phyloP scores from a whole-genome alignment of 768 basidiomycete species.

The Boletus patriciae region DNA sequence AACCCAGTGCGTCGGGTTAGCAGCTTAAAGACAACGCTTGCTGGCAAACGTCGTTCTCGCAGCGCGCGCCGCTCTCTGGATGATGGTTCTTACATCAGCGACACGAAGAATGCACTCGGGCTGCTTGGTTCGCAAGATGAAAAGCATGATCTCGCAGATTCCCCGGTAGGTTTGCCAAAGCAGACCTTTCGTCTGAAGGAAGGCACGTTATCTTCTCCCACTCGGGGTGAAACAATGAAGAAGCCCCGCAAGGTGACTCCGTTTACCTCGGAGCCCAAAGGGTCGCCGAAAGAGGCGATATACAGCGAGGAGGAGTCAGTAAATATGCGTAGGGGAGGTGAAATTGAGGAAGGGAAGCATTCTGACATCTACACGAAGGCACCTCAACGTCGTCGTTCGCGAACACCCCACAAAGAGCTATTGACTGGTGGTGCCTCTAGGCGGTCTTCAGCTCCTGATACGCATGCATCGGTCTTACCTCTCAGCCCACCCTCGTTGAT shows the following conservation, averaged over 20 bases:
- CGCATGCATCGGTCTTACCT: constrained; percentile 46
- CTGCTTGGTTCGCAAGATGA: neutral
- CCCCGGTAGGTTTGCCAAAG: neutral
- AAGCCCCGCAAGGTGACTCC: constrained; percentile 11
- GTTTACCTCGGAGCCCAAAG: constrained; percentile 1
- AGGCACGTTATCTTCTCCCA: neutral
- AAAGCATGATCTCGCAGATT: neutral
- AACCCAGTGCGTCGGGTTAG: neutral
- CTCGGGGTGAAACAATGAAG: neutral
- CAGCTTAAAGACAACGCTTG: neutral
- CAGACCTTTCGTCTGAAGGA: neutral
- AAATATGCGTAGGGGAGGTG: neutral
- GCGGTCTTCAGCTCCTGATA: constrained; percentile 20
- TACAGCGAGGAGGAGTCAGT: neutral
- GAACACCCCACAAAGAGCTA: neutral
- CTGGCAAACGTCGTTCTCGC: neutral
- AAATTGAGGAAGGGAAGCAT: neutral
- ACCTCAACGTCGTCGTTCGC: constrained; percentile 18
- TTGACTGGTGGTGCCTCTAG: neutral
- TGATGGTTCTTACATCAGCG: neutral
- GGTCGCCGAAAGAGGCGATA: neutral
- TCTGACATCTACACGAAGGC: constrained; percentile 18
- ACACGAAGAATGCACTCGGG: neutral
- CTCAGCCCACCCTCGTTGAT: constrained; percentile 56
- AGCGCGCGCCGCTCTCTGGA: constrained; percentile 1